Conservation (phyloP, 1,284 basidiomycete genomes). For the Puccinia triticina region DNA sequence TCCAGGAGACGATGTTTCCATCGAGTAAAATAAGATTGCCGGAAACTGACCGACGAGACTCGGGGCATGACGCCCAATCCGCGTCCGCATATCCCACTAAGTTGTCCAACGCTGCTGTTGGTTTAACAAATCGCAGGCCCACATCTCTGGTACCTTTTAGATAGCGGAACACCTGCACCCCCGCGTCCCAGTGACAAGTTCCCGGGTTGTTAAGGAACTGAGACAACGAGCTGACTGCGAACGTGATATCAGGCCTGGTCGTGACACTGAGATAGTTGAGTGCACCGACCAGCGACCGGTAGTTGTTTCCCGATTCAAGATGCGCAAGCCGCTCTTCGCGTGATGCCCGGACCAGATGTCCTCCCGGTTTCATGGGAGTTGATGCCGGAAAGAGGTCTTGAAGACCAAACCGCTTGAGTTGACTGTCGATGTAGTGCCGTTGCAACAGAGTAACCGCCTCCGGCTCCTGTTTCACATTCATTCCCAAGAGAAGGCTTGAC, state of each 20-base stretch:
- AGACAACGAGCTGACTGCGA: too few relatives aligned
- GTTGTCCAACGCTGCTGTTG: not conserved
- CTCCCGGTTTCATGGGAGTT: not conserved
- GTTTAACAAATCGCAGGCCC: not conserved
- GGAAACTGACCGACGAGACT: constrained; percentile 43
- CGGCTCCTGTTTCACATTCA: not conserved
- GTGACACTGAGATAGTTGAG: too few relatives aligned
- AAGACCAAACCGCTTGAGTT: not conserved
- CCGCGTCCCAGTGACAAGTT: not conserved
- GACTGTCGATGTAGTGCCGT: not conserved
- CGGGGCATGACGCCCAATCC: constrained; percentile 43
- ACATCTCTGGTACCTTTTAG: constrained; percentile 6
- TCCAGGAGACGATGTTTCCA: constrained; percentile 33
- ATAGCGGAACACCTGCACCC: not conserved
- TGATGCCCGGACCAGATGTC: not conserved
- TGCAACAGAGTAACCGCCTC: not conserved
- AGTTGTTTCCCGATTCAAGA: not conserved
- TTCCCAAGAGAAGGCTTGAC: not conserved
- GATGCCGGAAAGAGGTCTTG: not conserved
- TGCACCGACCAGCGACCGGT: not conserved
- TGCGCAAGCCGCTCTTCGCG: not conserved
- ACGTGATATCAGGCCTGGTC: too few relatives aligned
- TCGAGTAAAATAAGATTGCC: constrained; percentile 44
- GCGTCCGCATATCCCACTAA: not conserved
- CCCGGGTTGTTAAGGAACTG: constrained; percentile 5